Evolutionary conservation across 345 rosid species (phyloP).

Genomic region (Sonneratia alba): DNA sequence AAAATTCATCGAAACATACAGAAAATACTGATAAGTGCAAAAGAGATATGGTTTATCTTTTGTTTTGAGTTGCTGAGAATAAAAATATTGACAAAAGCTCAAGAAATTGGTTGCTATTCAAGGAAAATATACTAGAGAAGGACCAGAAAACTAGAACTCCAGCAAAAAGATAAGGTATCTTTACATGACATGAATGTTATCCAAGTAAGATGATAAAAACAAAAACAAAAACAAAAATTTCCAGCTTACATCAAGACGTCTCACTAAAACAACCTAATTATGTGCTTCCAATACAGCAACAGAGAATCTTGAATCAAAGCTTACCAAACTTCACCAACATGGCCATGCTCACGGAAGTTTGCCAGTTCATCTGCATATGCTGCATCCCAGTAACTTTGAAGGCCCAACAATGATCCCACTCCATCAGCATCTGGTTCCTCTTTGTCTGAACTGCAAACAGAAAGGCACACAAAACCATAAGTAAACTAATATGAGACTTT

Average conservation of each 20-base stretch:
- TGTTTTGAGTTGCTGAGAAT: not conserved
- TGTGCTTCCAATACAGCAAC: not conserved
- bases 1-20: not conserved
- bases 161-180: not conserved
- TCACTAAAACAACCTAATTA: not conserved
- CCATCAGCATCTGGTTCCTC: constrained; percentile 86
- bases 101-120: not conserved
- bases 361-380: constrained; percentile 87
- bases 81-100: not conserved
- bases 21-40: not conserved
- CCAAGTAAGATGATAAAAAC: not conserved
- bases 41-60: not conserved
- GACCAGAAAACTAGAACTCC: not conserved
- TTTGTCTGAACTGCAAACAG: constrained; percentile 66
- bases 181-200: not conserved
- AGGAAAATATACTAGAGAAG: not conserved
- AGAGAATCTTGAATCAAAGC: not conserved
- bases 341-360: constrained; percentile 88
- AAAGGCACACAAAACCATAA: not conserved
- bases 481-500: not conserved
- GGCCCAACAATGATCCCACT: constrained; percentile 73
- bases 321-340: constrained; percentile 91
- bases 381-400: constrained; percentile 89
- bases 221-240: not conserved
- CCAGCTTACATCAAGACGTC: not conserved